Conservation (phyloP, 768 basidiomycete genomes). For the Calocybe cyanea region DNA sequence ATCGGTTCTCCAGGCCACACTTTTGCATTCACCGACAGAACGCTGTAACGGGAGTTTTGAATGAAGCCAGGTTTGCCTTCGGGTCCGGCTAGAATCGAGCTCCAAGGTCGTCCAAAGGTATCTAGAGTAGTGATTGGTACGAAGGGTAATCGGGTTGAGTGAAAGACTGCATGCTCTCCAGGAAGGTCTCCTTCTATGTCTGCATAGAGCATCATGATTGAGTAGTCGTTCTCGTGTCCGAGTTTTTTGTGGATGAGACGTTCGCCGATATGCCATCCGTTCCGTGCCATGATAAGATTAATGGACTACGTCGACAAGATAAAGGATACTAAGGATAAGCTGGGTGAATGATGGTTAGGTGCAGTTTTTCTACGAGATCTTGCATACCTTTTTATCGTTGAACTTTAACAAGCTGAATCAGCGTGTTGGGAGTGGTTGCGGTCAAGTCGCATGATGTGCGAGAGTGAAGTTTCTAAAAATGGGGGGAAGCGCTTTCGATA, state of each 20-base stretch:
- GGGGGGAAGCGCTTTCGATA: too few species aligned
- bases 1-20: constrained; percentile 59
- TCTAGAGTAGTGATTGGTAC: constrained; percentile 57
- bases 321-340: too few species aligned
- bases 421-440: too few species aligned
- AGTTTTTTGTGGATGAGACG: constrained; percentile 41
- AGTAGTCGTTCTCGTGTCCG: constrained; percentile 33
- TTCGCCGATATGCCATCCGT: constrained; percentile 54
- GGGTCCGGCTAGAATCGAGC: constrained; percentile 45
- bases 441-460: too few species aligned
- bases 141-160: constrained; percentile 47
- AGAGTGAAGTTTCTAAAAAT: too few species aligned
- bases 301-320: too few species aligned
- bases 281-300: constrained; percentile 21
- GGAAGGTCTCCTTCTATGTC: constrained; percentile 44
- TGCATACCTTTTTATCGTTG: too few species aligned
- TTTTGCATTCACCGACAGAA: constrained; percentile 34
- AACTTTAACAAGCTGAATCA: too few species aligned
- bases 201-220: constrained; percentile 29
- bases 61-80: constrained; percentile 48
- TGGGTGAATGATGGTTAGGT: too few species aligned
- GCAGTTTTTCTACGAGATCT: too few species aligned
- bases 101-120: constrained; percentile 49
- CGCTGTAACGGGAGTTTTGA: constrained; percentile 28
- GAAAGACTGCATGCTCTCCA: constrained; percentile 46